Base-by-base conservation (phyloP, 129 eudicot species). In the Flaveria brownii region DNA sequence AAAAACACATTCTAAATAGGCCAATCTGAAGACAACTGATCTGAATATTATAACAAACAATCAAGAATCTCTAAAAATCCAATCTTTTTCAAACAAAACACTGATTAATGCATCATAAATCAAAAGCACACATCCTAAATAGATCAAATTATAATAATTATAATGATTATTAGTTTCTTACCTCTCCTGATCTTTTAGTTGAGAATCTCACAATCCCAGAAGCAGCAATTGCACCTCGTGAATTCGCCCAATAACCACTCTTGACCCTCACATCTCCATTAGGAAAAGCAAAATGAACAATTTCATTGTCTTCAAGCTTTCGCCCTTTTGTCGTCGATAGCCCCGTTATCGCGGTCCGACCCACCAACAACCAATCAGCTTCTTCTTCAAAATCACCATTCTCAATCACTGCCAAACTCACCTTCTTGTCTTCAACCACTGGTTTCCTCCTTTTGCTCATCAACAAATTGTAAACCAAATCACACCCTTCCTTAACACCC, bases 101-200 rank as follows among this genome's bases (percentile, higher is more conserved):
- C 68, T 62, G 42, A 62, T 28, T 14, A 6, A 62, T 30, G 11
- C 26, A 56, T 56, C 62, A 56, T 18, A 18, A 17, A 56, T 5
- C 6, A 56, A 49, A 16, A n/a, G 5, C 9, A 15, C 28, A 56
- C 26, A 56, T 6, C 9, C 62, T 56, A 3, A 6, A 2, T 26
- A 26, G 0, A 61, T 5, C 26, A 39, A 66, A 36, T 17, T 20
- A 54, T n/a, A 2, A 49, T 14, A 65, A 33, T 39, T 20, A 54
- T n/a, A 6, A 49, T 14, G 7, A 36, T 36, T 36, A 36, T 36
- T 36, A 15, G 1, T 17, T 45, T 15, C 14, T 39, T 78, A 89
- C 97, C 97, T 92, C 93, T 76, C 96, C 91, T 1, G 73, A 84
- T 81, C 97, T 83, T 70, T 86, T 86, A 7, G 96, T 92, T 0